These are phyloP conservation scores for Neospermospora avenae DNA, from an alignment of 2,329 filamentous ascomycete species.

Conservation along the genomic window DNA sequence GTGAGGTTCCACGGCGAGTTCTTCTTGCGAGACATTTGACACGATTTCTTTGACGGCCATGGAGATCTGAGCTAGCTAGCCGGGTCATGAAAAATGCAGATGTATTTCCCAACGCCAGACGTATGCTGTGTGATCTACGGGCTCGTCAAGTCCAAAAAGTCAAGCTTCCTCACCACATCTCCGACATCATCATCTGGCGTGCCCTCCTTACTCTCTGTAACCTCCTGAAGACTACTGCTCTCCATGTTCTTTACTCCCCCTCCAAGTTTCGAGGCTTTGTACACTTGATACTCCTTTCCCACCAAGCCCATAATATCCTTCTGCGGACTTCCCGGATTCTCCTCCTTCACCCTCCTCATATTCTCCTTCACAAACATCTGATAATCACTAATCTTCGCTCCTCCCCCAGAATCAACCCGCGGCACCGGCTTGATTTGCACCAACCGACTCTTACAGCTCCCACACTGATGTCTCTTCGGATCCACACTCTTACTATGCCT, in stretches of 20 bases:
- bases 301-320: constrained; percentile 69
- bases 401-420: constrained; percentile 38
- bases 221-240: constrained; percentile 7
- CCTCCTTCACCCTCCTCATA: constrained; percentile 57
- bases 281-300: constrained; percentile 58
- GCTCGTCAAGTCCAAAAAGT: constrained; percentile 34
- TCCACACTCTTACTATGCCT: constrained; percentile 86
- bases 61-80: neutral
- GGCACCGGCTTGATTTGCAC: constrained; percentile 79
- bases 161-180: constrained; percentile 30
- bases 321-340: constrained; percentile 52
- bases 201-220: constrained; percentile 11
- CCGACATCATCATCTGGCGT: constrained; percentile 19
- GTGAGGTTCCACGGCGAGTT: neutral
- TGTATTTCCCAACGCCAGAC: neutral
- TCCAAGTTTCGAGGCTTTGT: constrained; percentile 38
- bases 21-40: neutral
- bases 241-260: neutral
- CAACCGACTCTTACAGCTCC: constrained; percentile 67
- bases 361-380: constrained; percentile 63
- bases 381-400: constrained; percentile 44
- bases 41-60: neutral
- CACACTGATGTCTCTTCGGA: constrained; percentile 67
- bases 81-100: constrained; percentile 1
- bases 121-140: constrained; percentile 3